Evolutionary conservation across 768 basidiomycete genomes (phyloP), one percentile per base, ranked within the genome.

Genomic region (Termitomyces sp.): DNA sequence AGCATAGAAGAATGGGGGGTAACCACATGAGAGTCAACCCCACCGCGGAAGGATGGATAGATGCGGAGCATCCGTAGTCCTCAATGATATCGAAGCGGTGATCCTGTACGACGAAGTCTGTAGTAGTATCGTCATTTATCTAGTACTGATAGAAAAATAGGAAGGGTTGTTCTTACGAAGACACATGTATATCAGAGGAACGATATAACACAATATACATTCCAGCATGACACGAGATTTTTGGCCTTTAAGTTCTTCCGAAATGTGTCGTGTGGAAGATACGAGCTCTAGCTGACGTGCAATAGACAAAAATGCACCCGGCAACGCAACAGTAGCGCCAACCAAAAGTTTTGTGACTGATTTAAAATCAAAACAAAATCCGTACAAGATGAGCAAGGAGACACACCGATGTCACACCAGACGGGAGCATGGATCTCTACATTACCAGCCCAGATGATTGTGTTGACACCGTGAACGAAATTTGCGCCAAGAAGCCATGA

Each of bases 341-440:
- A 85, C 68, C 30, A 79, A 67, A 13, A 90, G 61, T 58, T 80
- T 82, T 6, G 85, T 83, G 18, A 76, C 87, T 88, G 67, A 16
- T 22, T 41, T n/a, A 28, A 35, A 2, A 11, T 43, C 24, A 35
- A 18, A 28, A 33, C 6, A 33, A 13, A 24, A 3, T 44, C 24
- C 10, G 16, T 13, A 13, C 5, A 49, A 18, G 11, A 54, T 13
- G 24, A n/a, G 40, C 52, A 52, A 9, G 67, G 18, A 53, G 26
- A 55, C 83, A 59, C 54, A 90, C 88, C 73, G 38, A 94, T 84
- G 65, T 94, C 91, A 66, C 91, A 93, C 88, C 88, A 94, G 8
- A 82, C 76, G 0, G 81, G 75, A 16, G 72, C 74, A 47, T 62
- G 68, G 32, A 81, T 67, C 24, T 74, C 66, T 5, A 72, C 67